phyloP scores from a whole-genome alignment of 768 basidiomycete genomes.

The Lactifluus subvellereus region DNA sequence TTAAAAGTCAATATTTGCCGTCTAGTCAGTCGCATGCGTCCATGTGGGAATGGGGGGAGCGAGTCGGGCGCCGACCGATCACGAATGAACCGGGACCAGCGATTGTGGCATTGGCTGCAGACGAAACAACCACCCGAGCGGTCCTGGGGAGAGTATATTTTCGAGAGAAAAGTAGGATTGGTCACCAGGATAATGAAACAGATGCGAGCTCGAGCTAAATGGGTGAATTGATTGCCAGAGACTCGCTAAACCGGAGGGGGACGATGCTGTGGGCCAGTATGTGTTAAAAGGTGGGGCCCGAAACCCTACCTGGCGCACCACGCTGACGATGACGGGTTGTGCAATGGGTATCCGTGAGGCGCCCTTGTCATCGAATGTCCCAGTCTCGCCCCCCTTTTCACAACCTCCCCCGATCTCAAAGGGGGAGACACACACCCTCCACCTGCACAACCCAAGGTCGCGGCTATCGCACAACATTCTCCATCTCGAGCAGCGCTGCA shows the following conservation, averaged over 20 bases:
- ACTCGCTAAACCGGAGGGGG: background rate
- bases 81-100: background rate
- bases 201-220: background rate
- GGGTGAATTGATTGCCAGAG: background rate
- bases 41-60: background rate
- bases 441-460: background rate
- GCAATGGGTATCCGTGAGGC: background rate
- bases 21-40: background rate
- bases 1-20: background rate
- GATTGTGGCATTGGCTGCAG: background rate
- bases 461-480: conserved; percentile 51
- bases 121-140: background rate
- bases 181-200: no score
- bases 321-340: background rate
- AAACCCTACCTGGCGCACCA: background rate
- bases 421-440: background rate
- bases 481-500: conserved; percentile 69
- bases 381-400: background rate
- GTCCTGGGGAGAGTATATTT: no score
- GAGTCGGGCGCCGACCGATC: background rate
- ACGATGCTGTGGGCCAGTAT: background rate
- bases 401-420: background rate
- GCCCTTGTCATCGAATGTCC: background rate
- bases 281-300: background rate
- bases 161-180: no score